phyloP scores from a whole-genome alignment of 2,329 filamentous ascomycete species.

The Fusarium papillatum region DNA sequence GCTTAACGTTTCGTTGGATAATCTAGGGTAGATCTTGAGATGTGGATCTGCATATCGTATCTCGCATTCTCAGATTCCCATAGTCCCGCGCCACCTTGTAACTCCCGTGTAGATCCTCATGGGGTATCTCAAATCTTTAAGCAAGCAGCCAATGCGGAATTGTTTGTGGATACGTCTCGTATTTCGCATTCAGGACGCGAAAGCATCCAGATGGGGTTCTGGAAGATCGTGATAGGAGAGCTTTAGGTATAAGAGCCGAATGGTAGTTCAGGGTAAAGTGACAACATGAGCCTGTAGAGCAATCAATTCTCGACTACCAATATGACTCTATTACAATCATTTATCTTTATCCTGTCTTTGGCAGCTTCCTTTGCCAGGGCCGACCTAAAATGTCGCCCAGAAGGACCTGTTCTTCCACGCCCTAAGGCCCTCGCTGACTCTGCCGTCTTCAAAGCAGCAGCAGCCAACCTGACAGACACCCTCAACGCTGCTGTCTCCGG shows the following conservation, averaged over 20 bases:
- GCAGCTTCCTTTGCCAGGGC: background rate
- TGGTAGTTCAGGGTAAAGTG: background rate
- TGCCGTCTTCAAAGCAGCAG: conserved; percentile 44
- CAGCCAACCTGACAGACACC: conserved; percentile 42
- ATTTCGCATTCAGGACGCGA: conserved; percentile 19
- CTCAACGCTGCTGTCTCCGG: conserved; percentile 49
- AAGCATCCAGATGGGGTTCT: background rate
- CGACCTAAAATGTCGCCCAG: conserved; percentile 44
- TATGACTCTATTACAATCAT: conserved; percentile 1
- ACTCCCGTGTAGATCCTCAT: conserved; percentile 25
- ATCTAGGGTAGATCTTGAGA: background rate
- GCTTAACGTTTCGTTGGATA: background rate
- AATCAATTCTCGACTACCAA: background rate
- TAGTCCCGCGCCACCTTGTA: conserved; percentile 19
- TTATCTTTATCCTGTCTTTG: background rate
- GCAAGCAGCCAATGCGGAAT: background rate
- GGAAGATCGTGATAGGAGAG: background rate
- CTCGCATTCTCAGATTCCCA: conserved; percentile 24
- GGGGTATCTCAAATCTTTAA: conserved; percentile 3
- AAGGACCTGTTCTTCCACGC: conserved; percentile 48
- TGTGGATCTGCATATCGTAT: conserved; percentile 27
- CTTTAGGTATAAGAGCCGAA: conserved; percentile 1
- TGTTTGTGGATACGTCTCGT: conserved; percentile 1
- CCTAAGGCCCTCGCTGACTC: conserved; percentile 44
- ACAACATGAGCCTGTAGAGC: background rate